phyloP scores from a whole-genome alignment of 331 rosid genomes.

The Erythrophleum ivorense region DNA sequence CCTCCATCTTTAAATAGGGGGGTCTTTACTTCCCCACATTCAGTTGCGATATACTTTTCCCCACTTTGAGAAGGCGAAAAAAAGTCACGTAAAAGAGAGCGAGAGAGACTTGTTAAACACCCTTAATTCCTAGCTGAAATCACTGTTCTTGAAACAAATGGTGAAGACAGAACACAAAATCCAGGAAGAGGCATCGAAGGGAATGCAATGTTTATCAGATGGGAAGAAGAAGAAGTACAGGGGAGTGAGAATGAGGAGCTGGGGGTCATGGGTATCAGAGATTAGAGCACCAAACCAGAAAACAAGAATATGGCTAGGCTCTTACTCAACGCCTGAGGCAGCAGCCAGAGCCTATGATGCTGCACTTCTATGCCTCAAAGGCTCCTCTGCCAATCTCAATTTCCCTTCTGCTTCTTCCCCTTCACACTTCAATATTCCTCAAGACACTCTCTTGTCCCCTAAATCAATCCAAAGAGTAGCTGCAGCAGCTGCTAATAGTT shows the following conservation, averaged over 20 bases:
- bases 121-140: too few species aligned
- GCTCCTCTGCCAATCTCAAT: conserved; percentile 83
- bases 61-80: neutral
- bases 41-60: neutral
- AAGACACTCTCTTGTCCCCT: conserved; percentile 68
- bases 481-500: conserved; percentile 80
- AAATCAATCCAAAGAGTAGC: conserved; percentile 89
- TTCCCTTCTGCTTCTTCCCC: conserved; percentile 55
- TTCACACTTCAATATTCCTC: conserved; percentile 43
- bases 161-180: conserved; percentile 65
- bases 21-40: conserved; percentile 38
- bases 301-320: conserved; percentile 96
- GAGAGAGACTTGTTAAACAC: neutral
- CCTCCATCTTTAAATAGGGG: conserved; percentile 64
- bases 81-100: neutral
- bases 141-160: conserved; percentile 44
- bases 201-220: conserved; percentile 32
- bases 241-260: conserved; percentile 98
- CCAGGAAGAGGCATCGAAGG: conserved; percentile 43
- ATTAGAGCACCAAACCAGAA: conserved; percentile 96
- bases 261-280: conserved; percentile 99
- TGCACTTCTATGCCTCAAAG: conserved; percentile 91
- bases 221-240: conserved; percentile 74
- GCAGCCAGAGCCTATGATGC: conserved; percentile 99
- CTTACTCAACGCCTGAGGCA: conserved; percentile 93